These are phyloP conservation scores for Saturnispora gosingensis DNA, from an alignment of 805 yeast genomes.

Conservation along the genomic window DNA sequence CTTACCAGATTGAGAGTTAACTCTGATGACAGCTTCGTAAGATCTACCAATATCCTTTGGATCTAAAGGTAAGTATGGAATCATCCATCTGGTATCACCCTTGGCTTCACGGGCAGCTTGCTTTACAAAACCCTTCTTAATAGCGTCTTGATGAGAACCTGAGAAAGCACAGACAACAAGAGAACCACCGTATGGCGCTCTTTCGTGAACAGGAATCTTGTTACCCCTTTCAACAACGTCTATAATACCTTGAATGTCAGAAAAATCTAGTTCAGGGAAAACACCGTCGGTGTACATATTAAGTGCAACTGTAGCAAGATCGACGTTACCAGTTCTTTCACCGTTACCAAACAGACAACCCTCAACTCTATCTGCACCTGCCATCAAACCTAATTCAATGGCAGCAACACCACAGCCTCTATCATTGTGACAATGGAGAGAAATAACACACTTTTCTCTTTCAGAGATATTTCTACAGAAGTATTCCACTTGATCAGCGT, in stretches of 20 bases:
- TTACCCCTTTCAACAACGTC: constrained; percentile 68
- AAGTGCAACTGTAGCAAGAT: constrained; percentile 63
- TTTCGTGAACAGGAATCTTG: constrained; percentile 62
- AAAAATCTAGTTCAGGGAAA: constrained; percentile 61
- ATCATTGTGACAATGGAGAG: constrained; percentile 71
- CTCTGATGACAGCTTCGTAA: constrained; percentile 76
- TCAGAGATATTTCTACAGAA: constrained; percentile 59
- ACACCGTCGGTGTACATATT: constrained; percentile 75
- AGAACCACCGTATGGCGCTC: constrained; percentile 78
- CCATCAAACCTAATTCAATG: constrained; percentile 62
- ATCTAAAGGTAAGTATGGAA: constrained; percentile 73
- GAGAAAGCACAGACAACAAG: constrained; percentile 72
- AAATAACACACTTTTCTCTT: constrained; percentile 61
- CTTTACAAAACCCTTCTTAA: constrained; percentile 32
- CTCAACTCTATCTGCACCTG: constrained; percentile 83
- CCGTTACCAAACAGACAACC: constrained; percentile 80
- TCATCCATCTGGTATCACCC: constrained; percentile 50
- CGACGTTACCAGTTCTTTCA: constrained; percentile 81
- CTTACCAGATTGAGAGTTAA: constrained; percentile 80
- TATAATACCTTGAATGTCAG: constrained; percentile 56
- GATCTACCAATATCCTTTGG: constrained; percentile 75
- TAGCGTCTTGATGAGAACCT: constrained; percentile 40
- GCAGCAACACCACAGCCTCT: constrained; percentile 84
- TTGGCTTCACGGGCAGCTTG: constrained; percentile 41
- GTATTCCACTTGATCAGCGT: constrained; percentile 75